Percentiles rank a stretch among this genome's conserved stretches.
phyloP scores from a whole-genome alignment of 2,329 filamentous ascomycete genomes.

The Stagonosporopsis chrysanthemi region DNA sequence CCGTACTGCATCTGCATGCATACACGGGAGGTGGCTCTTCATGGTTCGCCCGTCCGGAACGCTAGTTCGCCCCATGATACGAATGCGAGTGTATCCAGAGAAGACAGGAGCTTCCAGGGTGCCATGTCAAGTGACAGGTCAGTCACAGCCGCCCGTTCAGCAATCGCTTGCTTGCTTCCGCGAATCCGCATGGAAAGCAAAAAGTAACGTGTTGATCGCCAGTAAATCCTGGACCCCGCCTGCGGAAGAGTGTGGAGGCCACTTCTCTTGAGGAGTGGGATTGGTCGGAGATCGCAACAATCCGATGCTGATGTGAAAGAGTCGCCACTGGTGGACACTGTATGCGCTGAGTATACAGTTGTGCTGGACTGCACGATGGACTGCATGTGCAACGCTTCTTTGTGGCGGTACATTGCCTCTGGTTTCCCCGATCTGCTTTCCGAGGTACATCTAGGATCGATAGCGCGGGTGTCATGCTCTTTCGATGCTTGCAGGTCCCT shows the following conservation, averaged over 20 bases:
- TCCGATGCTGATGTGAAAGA: neutral
- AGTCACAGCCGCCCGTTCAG: neutral
- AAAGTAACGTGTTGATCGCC: neutral
- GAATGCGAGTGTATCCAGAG: neutral
- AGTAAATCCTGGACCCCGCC: neutral
- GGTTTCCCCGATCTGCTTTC: neutral
- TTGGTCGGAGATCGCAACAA: neutral
- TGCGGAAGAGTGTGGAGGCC: neutral
- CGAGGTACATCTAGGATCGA: neutral
- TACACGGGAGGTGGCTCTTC: neutral
- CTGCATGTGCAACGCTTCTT: neutral
- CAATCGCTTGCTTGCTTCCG: conserved; percentile 4
- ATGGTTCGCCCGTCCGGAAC: neutral
- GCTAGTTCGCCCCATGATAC: neutral
- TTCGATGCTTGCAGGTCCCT: neutral
- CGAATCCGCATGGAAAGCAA: neutral
- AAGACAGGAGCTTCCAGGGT: neutral
- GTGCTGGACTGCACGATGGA: neutral
- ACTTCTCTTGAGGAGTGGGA: neutral
- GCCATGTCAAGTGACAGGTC: neutral
- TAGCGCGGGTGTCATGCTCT: neutral
- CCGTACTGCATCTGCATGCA: conserved; percentile 6
- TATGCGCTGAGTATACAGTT: neutral
- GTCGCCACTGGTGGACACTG: neutral
- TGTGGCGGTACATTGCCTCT: neutral